Conservation (phyloP, 495 filamentous ascomycete species). For the Evernia prunastri region DNA sequence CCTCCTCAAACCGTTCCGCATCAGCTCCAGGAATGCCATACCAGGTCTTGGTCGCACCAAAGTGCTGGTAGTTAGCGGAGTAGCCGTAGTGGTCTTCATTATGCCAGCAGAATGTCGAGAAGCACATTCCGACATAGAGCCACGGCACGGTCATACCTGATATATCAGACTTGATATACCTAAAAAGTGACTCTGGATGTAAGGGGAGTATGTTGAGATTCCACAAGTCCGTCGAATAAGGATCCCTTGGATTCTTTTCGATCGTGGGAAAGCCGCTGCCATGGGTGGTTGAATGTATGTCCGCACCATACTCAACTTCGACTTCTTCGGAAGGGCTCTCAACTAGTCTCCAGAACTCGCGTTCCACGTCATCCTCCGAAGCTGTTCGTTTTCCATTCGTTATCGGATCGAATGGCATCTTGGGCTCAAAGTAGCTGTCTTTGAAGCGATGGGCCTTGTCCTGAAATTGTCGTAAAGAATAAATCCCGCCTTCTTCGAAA, state of each 20-base stretch:
- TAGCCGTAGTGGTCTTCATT: slow-evolving; percentile 98
- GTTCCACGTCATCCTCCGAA: slow-evolving; percentile 92
- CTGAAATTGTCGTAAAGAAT: slow-evolving; percentile 94
- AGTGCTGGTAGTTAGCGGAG: slow-evolving; percentile 98
- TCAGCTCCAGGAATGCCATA: slow-evolving; percentile 95
- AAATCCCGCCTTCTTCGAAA: slow-evolving; percentile 94
- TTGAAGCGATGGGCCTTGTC: slow-evolving; percentile 94
- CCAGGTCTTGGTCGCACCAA: slow-evolving; percentile 98
- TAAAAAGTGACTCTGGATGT: slow-evolving; percentile 85
- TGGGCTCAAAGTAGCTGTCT: slow-evolving; percentile 82
- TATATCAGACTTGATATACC: slow-evolving; percentile 96
- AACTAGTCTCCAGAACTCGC: slow-evolving; percentile 93
- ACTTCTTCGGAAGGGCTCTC: slow-evolving; percentile 90
- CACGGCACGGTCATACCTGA: slow-evolving; percentile 99
- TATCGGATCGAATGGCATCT: slow-evolving; percentile 83
- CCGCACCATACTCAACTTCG: slow-evolving; percentile 96
- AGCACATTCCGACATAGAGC: slow-evolving; percentile 99
- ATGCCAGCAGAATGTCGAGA: slow-evolving; percentile 99
- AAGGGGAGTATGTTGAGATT: slow-evolving; percentile 92
- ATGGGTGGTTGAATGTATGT: slow-evolving; percentile 97
- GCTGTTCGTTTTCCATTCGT: slow-evolving; percentile 71
- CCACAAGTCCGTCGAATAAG: slow-evolving; percentile 86
- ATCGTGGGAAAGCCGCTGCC: slow-evolving; percentile 96
- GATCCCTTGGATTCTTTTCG: slow-evolving; percentile 80
- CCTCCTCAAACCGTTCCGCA: slow-evolving; percentile 86